Evolutionary conservation across 805 yeast genomes (phyloP), one percentile per base, ranked within the genome.

Genomic region (Clavispora santaluciae): DNA sequence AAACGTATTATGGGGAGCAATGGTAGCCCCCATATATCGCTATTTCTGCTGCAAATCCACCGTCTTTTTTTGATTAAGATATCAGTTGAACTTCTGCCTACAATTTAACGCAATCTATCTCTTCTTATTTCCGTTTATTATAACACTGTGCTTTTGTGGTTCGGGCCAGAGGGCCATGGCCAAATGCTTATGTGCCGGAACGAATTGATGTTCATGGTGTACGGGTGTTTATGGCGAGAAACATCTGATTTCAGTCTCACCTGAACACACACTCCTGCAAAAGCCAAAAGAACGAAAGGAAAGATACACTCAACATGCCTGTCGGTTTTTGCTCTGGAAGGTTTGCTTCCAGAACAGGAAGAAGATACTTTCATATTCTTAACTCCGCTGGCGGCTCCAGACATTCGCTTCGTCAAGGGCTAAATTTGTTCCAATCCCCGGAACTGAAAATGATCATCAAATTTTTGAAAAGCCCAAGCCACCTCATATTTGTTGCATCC

Each of bases 391-490:
- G 34, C 4, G 34, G 34, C 2, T n/a, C 34, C 6, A 31, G 23
- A 21, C 6, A 10, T 12, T 11, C 33, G 22, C 36, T 42, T 23
- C 45, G 48, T 8, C 36, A 28, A 10, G 41, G 44, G 22, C 18
- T 37, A 28, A 38, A 31, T 20, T 25, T 35, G 13, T 22, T 38
- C 6, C 40, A 37, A 29, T 42, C 40, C 30, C 39, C 44, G n/a
- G 51, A 43, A 16, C 46, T 40, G 39, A 48, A 39, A 13, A 22
- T 37, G 16, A 42, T 50, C 28, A 16, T 48, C 11, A 39, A 37
- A 23, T 44, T 46, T 15, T 41, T 50, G 20, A 44, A 43, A 10
- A 50, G 50, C 33, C 52, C 54, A 9, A 38, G 52, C 15, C 54
- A 48, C 24, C 35, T 50, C 11, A 35, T 47, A n/a, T 50, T 50